Evolutionary conservation across 495 filamentous ascomycete genomes (phyloP), one percentile per base, ranked within the genome.

Genomic region (Xanthoparmelia taractica): DNA sequence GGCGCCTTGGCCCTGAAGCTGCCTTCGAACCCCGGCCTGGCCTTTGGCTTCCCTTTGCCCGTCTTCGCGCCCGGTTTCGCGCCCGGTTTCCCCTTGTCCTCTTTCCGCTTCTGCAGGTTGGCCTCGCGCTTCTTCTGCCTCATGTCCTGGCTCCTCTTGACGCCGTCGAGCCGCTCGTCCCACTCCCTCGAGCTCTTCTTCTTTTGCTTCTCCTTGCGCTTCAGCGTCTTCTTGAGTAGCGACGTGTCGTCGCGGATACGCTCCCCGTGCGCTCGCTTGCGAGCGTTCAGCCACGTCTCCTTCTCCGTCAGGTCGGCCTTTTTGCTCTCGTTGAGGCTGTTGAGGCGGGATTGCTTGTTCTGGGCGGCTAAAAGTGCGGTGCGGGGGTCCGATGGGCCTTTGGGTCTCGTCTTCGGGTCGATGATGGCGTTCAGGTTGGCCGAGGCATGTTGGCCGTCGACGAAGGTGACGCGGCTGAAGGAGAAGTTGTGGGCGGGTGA

Each of bases 181-280:
- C 95, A 97, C 73, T 94, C 91, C 65, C 85, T 84, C 73, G 88
- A 87, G 70, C 87, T 92, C 82, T 92, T 96, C 75, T 84, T 87
- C 84, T 97, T 98, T 36, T 81, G 77, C 66, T 85, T 86, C 71
- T 96, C 90, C 75, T 95, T 92, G 65, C 93, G 85, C 82, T 97
- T 97, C 63, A 97, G 76, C 2, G 92, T 90, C 80, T 96, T 96
- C 82, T 95, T 95, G 17, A 98, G 82, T 40, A 97, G 72, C n/a
- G 81, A 84, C 59, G 88, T 88, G 71, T 96, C 89, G 65, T 97
- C 91, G 63, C 85, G 81, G n/a, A 96, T 85, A 68, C 91, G 90
- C 72, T 96, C 92, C 34, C 94, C 91, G 66, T 93, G 88, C 5
- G 89, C 91, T 33, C 89, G 86, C 73, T 92, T 90, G 74, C 91